Evolutionary conservation across 495 filamentous ascomycete species (phyloP).

Genomic region (Hypoxylon cercidicola): DNA sequence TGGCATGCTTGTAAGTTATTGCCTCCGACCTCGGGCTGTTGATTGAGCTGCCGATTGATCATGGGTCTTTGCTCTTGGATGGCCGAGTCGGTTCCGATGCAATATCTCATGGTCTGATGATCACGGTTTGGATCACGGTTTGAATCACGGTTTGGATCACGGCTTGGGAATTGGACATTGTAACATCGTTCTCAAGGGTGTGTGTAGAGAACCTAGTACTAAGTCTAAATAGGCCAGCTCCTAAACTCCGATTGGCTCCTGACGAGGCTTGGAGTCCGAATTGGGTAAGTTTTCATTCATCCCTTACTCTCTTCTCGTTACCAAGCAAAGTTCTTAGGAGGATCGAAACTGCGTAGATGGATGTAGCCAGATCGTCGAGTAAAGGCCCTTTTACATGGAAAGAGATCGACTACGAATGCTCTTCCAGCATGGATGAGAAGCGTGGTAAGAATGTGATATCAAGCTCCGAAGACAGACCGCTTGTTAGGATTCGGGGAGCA

Average conservation of each 20-base stretch:
- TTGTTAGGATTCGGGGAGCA: too few species aligned
- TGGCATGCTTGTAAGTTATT: conserved; percentile 5
- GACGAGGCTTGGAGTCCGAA: conserved; percentile 7
- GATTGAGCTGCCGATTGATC: conserved; percentile 3
- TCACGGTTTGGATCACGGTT: conserved; percentile 11
- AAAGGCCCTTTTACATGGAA: too few species aligned
- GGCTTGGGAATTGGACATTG: conserved; percentile 1
- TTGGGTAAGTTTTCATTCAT: conserved; percentile 10
- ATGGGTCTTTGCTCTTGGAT: background rate
- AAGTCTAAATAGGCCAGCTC: background rate
- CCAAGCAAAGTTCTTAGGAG: too few species aligned
- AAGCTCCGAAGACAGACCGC: too few species aligned
- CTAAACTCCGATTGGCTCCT: conserved; percentile 19
- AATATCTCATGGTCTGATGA: too few species aligned
- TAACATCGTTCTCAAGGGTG: background rate
- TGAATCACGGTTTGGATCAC: conserved; percentile 13
- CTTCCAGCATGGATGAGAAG: too few species aligned
- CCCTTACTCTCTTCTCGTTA: background rate
- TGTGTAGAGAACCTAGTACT: background rate
- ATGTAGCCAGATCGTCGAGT: too few species aligned
- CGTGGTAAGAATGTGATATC: too few species aligned
- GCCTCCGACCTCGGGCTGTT: too few species aligned
- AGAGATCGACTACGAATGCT: too few species aligned
- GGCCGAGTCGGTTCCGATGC: conserved; percentile 31
- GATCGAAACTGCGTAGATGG: too few species aligned